A percentile compares a stretch with the other conserved stretches of the same genome.
These are phyloP conservation scores for Aspergillus melleus DNA, from an alignment of 2,329 filamentous ascomycete species.

Conservation along the genomic window DNA sequence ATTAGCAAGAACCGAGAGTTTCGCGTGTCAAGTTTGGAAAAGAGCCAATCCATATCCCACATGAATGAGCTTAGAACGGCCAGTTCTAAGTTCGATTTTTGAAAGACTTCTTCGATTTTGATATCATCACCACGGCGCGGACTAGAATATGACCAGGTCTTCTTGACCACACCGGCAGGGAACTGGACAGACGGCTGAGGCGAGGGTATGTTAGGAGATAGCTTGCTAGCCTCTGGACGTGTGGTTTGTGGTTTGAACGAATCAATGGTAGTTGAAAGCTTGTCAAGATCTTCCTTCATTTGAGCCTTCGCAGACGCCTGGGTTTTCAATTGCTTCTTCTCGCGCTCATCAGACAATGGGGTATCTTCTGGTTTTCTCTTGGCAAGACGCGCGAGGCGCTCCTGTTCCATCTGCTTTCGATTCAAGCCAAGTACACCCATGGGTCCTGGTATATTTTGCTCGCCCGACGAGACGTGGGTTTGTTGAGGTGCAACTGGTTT, in stretches of 20 bases:
- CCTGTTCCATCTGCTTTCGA: slow-evolving; percentile 80
- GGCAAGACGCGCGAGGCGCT: slow-evolving; percentile 69
- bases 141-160: slow-evolving; percentile 72
- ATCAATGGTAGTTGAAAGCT: not conserved
- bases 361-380: slow-evolving; percentile 55
- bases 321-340: slow-evolving; percentile 25
- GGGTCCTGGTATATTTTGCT: not conserved
- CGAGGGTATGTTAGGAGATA: slow-evolving; percentile 17
- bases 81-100: slow-evolving; percentile 68
- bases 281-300: slow-evolving; percentile 4
- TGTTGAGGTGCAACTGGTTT: not conserved
- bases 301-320: slow-evolving; percentile 4
- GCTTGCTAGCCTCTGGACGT: not conserved
- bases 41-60: slow-evolving; percentile 79
- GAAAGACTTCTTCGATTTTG: slow-evolving; percentile 82
- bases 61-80: slow-evolving; percentile 85
- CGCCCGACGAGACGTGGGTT: not conserved
- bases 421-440: slow-evolving; percentile 59
- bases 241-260: not conserved
- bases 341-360: slow-evolving; percentile 28
- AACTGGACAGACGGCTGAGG: slow-evolving; percentile 43
- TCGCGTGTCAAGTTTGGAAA: slow-evolving; percentile 65
- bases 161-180: slow-evolving; percentile 69
- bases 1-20: slow-evolving; percentile 65
- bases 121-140: slow-evolving; percentile 69